Conservation (phyloP, 2,329 filamentous ascomycete genomes). For the Fusarium multiceps region DNA sequence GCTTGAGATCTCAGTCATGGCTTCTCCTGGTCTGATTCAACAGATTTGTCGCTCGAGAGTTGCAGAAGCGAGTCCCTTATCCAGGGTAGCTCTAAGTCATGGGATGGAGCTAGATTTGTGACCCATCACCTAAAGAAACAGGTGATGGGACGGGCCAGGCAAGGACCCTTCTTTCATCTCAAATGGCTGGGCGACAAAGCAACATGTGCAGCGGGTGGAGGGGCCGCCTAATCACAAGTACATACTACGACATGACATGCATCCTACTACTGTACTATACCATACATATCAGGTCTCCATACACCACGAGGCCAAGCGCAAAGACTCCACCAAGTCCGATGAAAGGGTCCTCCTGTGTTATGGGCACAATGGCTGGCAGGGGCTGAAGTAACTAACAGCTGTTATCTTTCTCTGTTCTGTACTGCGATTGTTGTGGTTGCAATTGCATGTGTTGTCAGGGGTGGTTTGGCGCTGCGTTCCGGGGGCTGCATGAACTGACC, state of each 20-base stretch:
- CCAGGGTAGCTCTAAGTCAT: conserved; percentile 35
- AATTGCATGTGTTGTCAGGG: conserved; percentile 9
- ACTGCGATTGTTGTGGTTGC: neutral
- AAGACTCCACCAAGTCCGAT: conserved; percentile 21
- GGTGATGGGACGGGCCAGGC: conserved; percentile 21
- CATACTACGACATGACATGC: neutral
- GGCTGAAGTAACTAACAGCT: conserved; percentile 6
- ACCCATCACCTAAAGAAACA: conserved; percentile 31
- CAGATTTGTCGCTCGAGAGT: conserved; percentile 10
- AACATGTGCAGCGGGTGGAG: conserved; percentile 21
- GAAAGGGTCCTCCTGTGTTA: conserved; percentile 21
- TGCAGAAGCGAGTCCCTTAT: conserved; percentile 10
- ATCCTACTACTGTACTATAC: neutral
- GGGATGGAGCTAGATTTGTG: conserved; percentile 26
- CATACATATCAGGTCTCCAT: neutral
- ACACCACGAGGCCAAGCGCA: conserved; percentile 30
- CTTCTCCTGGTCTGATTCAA: conserved; percentile 22
- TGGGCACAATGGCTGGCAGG: neutral
- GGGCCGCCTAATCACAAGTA: conserved; percentile 20
- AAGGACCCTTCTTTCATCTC: conserved; percentile 24
- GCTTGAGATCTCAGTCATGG: conserved; percentile 10
- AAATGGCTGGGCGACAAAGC: conserved; percentile 25
- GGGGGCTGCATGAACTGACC: conserved; percentile 40
- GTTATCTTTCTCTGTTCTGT: conserved; percentile 3
- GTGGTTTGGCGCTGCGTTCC: conserved; percentile 16